These are phyloP conservation scores for Microglena sp. DNA, from an alignment of 139 green algal species.

Conservation along the genomic window DNA sequence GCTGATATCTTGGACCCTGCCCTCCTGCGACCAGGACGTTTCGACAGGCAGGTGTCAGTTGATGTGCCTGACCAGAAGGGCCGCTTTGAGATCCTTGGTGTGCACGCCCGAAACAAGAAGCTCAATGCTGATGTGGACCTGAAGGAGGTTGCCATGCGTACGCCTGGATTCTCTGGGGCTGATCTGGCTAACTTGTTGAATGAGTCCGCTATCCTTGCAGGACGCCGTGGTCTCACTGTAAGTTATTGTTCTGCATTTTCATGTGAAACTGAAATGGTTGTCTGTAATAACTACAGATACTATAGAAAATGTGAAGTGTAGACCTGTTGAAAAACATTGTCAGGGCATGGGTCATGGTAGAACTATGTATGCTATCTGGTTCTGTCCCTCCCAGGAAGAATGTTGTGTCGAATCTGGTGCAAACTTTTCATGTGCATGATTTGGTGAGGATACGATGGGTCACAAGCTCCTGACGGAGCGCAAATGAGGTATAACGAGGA, in stretches of 20 bases:
- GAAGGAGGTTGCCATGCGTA: conserved; percentile 83
- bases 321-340: too few relatives aligned
- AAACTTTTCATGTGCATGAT: too few relatives aligned
- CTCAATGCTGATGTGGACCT: conserved; percentile 87
- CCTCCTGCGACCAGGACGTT: conserved; percentile 96
- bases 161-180: conserved; percentile 85
- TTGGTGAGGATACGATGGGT: too few relatives aligned
- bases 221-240: conserved; percentile 61
- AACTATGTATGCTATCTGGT: too few relatives aligned
- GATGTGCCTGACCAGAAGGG: conserved; percentile 95
- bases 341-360: too few relatives aligned
- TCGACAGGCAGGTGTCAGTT: conserved; percentile 86
- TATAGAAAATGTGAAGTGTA: too few relatives aligned
- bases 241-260: background rate
- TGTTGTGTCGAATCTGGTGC: too few relatives aligned
- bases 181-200: conserved; percentile 99
- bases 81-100: conserved; percentile 80
- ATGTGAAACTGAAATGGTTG: too few relatives aligned
- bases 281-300: too few relatives aligned
- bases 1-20: conserved; percentile 97
- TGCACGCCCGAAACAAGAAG: conserved; percentile 90
- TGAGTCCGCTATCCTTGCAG: conserved; percentile 96
- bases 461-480: too few relatives aligned
- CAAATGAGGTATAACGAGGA: too few relatives aligned
- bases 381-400: too few relatives aligned